phyloP scores from a whole-genome alignment of 257 asterid species.

The Przewalskia tangutica region DNA sequence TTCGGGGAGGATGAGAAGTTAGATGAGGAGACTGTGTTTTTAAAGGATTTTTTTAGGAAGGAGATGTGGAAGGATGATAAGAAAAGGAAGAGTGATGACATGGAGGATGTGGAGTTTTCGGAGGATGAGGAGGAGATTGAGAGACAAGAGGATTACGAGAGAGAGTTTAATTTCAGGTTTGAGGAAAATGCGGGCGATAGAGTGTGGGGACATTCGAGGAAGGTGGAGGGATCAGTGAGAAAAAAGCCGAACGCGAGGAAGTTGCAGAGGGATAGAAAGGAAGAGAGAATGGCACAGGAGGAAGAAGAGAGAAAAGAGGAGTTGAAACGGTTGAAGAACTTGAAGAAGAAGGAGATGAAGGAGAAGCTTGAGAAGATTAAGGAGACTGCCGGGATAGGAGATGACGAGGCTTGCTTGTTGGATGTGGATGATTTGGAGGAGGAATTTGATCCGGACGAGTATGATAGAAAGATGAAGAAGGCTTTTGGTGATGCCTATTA shows the following conservation, averaged over 20 bases:
- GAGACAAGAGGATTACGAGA: conserved; percentile 74
- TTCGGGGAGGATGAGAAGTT: conserved; percentile 64
- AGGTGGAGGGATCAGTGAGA: conserved; percentile 82
- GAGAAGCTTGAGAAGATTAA: conserved; percentile 75
- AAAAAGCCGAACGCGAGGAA: conserved; percentile 58
- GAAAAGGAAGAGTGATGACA: conserved; percentile 5
- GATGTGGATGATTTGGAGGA: conserved; percentile 65
- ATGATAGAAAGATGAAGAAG: conserved; percentile 69
- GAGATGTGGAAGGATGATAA: conserved; percentile 53
- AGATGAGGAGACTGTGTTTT: conserved; percentile 38
- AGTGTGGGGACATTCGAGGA: conserved; percentile 59
- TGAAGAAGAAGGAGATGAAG: conserved; percentile 71
- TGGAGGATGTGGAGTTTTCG: conserved; percentile 28
- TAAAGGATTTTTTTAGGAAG: conserved; percentile 53
- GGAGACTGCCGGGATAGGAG: conserved; percentile 62
- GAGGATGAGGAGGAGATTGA: conserved; percentile 75
- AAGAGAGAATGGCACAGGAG: conserved; percentile 55
- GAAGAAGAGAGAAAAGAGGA: conserved; percentile 68
- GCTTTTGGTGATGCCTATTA: conserved; percentile 58
- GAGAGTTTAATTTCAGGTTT: conserved; percentile 56
- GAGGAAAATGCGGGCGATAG: conserved; percentile 84
- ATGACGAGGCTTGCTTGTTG: conserved; percentile 28
- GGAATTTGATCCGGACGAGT: conserved; percentile 65
- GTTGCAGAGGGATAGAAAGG: conserved; percentile 78
- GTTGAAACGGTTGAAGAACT: conserved; percentile 71